Evolutionary conservation across 805 yeast genomes (phyloP).

Genomic region (Candida montana): DNA sequence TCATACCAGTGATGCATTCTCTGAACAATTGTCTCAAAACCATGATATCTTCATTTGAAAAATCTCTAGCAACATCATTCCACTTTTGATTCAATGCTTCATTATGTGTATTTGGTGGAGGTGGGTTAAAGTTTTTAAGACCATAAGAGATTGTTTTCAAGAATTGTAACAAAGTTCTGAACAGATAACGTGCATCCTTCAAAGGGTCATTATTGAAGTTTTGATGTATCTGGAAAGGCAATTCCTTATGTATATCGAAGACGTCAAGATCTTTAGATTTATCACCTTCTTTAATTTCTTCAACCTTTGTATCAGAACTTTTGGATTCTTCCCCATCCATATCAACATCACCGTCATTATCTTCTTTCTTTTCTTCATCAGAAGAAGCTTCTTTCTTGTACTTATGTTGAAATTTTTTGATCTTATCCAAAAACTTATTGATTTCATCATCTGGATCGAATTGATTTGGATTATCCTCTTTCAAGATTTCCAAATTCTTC

Average conservation of each 20-base stretch:
- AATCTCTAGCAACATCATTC: conserved; percentile 84
- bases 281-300: conserved; percentile 11
- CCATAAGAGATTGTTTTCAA: conserved; percentile 87
- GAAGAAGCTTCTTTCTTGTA: not conserved
- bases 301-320: conserved; percentile 5
- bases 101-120: conserved; percentile 49
- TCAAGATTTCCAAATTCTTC: conserved; percentile 31
- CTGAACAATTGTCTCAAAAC: conserved; percentile 73
- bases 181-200: conserved; percentile 82
- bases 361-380: conserved; percentile 10
- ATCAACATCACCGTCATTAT: conserved; percentile 26
- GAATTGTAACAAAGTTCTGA: conserved; percentile 85
- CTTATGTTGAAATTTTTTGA: conserved; percentile 12
- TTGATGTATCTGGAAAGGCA: conserved; percentile 57
- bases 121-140: conserved; percentile 83
- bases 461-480: conserved; percentile 26
- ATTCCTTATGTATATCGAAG: conserved; percentile 40
- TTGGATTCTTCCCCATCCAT: conserved; percentile 18
- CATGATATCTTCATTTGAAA: conserved; percentile 75
- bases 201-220: conserved; percentile 52
- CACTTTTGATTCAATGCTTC: conserved; percentile 54
- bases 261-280: conserved; percentile 28
- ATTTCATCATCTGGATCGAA: conserved; percentile 35
- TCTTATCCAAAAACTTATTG: conserved; percentile 25
- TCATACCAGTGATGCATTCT: conserved; percentile 77